Evolutionary conservation across 1,284 basidiomycete species (phyloP), one percentile per base, ranked within the genome.

Genomic region (Sparassis latifolia): DNA sequence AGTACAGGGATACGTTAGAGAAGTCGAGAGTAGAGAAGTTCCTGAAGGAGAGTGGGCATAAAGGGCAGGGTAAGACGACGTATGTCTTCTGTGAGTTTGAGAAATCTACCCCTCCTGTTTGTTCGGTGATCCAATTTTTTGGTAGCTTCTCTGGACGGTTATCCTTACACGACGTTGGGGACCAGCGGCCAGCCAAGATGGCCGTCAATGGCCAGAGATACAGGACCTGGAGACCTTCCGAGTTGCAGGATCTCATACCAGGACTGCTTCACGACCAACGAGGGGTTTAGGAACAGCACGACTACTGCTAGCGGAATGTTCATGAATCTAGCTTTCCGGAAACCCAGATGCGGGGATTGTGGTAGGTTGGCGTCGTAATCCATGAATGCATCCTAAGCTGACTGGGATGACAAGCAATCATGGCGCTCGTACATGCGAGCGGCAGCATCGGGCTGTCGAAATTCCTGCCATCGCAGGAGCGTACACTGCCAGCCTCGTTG

Each of bases 291-390:
- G 2, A 42, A 45, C 10, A 47, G 50, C 27, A 44, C 47, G 39
- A 47, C 46, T 27, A 50, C 48, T 9, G 63, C 62, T 28, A 62
- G 61, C 45, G 61, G 57, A 12, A 66, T 77, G 61, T 77, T 79
- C 63, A 74, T 69, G 57, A 63, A 70, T 29, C 62, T 78, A 39
- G 68, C 76, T 0, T 79, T 77, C 60, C 62, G 66, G 12, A 58
- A 68, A 27, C 63, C 69, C 0, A 52, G 65, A 10, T 79, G 77
- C 51, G 77, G 76, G 10, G 77, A 78, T 55, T 78, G 76, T 61
- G 54, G 76, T 78, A 51, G 54, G 75, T 71, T 2, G 12, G 10
- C 30, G 5, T 20, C 20, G 31, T 2, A 6, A 10, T 20, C 27
- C 6, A 10, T 6, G 3, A 41, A 10, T n/a, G 28, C 12, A 10